Evolutionary conservation across 2,329 filamentous ascomycete genomes (phyloP).

Genomic region (Fusarium sp.): DNA sequence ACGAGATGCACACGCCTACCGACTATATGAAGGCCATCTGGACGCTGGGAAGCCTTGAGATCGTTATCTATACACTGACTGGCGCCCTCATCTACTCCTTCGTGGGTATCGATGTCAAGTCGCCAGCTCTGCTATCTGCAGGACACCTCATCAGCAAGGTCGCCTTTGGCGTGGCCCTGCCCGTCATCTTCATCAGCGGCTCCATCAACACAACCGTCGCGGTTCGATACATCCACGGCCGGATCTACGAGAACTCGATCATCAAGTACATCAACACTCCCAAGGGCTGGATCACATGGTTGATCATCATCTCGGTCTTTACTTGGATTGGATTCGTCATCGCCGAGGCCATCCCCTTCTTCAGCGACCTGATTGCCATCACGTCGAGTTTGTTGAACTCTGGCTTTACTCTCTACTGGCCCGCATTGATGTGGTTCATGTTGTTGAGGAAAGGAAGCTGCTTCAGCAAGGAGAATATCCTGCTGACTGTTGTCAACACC

Average conservation of each 20-base stretch:
- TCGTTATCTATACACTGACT: conserved; percentile 71
- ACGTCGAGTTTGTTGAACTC: conserved; percentile 61
- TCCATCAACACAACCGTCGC: conserved; percentile 67
- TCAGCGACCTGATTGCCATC: conserved; percentile 71
- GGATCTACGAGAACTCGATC: conserved; percentile 35
- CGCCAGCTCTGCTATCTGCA: conserved; percentile 74
- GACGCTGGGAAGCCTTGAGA: conserved; percentile 70
- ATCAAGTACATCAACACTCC: conserved; percentile 40
- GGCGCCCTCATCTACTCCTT: conserved; percentile 75
- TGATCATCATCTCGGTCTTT: conserved; percentile 64
- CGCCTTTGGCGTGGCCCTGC: conserved; percentile 64
- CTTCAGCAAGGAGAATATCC: conserved; percentile 30
- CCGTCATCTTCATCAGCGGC: conserved; percentile 77
- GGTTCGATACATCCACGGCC: conserved; percentile 52
- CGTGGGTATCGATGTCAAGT: conserved; percentile 68
- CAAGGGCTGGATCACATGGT: conserved; percentile 62
- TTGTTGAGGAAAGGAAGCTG: conserved; percentile 45
- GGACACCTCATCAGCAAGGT: conserved; percentile 59
- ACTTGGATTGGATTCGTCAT: conserved; percentile 61
- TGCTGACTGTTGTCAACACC: conserved; percentile 22
- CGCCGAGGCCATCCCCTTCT: conserved; percentile 78
- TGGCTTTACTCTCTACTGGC: conserved; percentile 52
- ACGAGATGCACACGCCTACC: conserved; percentile 57
- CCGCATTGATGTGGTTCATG: conserved; percentile 56
- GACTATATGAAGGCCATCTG: conserved; percentile 63